Evolutionary conservation across 331 rosid species (phyloP).

Genomic region (Quercus tomentella): DNA sequence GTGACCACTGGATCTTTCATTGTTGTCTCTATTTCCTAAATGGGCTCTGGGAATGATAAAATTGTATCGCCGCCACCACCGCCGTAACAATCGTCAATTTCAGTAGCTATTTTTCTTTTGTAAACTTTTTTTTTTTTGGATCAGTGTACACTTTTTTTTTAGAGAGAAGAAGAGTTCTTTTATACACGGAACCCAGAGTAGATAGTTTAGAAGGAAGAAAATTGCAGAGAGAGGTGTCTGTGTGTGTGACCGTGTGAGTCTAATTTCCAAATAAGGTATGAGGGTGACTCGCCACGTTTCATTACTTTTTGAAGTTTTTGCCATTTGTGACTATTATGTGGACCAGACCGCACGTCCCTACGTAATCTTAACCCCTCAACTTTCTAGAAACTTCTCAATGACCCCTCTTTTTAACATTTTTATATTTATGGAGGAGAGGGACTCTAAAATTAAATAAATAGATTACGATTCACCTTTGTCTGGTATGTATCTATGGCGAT

Average conservation of each 20-base stretch:
- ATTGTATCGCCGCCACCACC: not conserved
- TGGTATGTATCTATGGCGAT: too few relatives aligned
- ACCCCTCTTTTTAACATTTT: not conserved
- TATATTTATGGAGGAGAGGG: not conserved
- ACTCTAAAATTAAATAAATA: too few relatives aligned
- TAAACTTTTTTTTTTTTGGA: not conserved
- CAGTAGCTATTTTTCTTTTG: slow-evolving; percentile 1
- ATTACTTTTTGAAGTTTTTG: not conserved
- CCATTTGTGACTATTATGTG: not conserved
- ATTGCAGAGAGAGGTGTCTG: not conserved
- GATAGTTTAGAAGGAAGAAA: not conserved
- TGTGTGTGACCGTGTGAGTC: not conserved
- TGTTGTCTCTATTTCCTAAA: not conserved
- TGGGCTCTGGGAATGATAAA: not conserved
- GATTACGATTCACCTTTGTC: too few relatives aligned
- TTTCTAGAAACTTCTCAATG: slow-evolving; percentile 1
- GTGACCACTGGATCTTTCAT: not conserved
- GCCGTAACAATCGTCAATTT: not conserved
- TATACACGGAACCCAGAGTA: too few relatives aligned
- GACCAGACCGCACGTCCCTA: not conserved
- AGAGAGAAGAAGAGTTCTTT: too few relatives aligned
- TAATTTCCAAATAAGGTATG: not conserved
- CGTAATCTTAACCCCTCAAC: not conserved
- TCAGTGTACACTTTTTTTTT: too few relatives aligned
- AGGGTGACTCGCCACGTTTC: slow-evolving; percentile 19